Evolutionary conservation across 768 basidiomycete species (phyloP).

Genomic region (Podaxis rugospora): DNA sequence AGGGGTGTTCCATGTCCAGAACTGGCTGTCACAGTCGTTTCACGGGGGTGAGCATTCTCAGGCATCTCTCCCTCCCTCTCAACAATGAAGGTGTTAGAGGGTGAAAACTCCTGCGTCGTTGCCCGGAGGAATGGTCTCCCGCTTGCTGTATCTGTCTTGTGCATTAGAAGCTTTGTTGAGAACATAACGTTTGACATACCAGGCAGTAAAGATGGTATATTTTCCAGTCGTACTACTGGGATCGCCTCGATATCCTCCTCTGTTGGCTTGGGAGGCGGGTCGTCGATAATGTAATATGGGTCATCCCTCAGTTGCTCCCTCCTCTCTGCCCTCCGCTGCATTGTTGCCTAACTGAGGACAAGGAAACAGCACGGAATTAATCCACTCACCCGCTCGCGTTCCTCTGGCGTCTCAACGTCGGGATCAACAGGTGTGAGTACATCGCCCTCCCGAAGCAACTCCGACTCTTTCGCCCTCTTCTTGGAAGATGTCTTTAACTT

Average conservation of each 20-base stretch:
- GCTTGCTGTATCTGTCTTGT: constrained; percentile 18
- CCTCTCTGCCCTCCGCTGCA: constrained; percentile 71
- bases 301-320: constrained; percentile 77
- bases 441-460: constrained; percentile 17
- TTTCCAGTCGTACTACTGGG: constrained; percentile 83
- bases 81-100: constrained; percentile 48
- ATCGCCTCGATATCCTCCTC: constrained; percentile 82
- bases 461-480: constrained; percentile 27
- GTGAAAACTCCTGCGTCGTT: constrained; percentile 32
- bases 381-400: constrained; percentile 60
- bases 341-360: background rate
- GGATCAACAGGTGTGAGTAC: constrained; percentile 31
- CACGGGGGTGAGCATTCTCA: constrained; percentile 37
- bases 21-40: constrained; percentile 17
- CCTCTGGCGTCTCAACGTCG: constrained; percentile 52
- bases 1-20: constrained; percentile 16
- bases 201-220: constrained; percentile 48
- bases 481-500: constrained; percentile 19
- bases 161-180: background rate
- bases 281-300: constrained; percentile 86
- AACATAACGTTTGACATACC: constrained; percentile 13
- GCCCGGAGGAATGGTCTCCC: constrained; percentile 38
- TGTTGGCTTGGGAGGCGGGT: constrained; percentile 33
- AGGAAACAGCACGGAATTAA: background rate
- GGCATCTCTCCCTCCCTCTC: constrained; percentile 89